These are phyloP conservation scores for Phaeotremella fagi DNA, from an alignment of 768 basidiomycete genomes.

Conservation along the genomic window DNA sequence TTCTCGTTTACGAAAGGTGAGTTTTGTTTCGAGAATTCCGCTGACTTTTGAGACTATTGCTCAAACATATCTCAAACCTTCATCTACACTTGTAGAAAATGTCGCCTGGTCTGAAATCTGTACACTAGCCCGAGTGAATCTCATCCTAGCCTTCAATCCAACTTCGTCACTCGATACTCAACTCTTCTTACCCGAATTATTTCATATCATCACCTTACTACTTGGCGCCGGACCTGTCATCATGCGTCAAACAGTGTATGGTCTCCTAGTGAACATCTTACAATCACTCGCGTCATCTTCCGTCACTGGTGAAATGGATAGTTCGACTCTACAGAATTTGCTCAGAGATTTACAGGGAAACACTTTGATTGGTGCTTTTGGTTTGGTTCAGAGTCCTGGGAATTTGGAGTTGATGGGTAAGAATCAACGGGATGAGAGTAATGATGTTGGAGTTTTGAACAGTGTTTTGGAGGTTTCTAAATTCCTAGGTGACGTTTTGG, in stretches of 20 bases:
- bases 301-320: conserved; percentile 30
- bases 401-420: conserved; percentile 57
- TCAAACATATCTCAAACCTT: conserved; percentile 63
- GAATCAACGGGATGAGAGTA: conserved; percentile 50
- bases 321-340: conserved; percentile 54
- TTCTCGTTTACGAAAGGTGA: conserved; percentile 70
- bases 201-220: conserved; percentile 73
- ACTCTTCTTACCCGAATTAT: conserved; percentile 74
- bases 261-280: conserved; percentile 72
- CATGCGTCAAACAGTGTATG: conserved; percentile 76
- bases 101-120: conserved; percentile 53
- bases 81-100: conserved; percentile 59
- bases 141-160: conserved; percentile 66
- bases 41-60: conserved; percentile 57
- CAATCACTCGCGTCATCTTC: conserved; percentile 64
- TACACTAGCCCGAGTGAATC: conserved; percentile 67
- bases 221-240: conserved; percentile 68
- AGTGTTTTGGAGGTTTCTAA: conserved; percentile 62
- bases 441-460: conserved; percentile 56
- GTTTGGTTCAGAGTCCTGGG: conserved; percentile 60
- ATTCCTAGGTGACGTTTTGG: conserved; percentile 62
- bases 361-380: conserved; percentile 65
- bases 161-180: conserved; percentile 63
- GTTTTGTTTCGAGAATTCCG: conserved; percentile 18
- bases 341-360: conserved; percentile 60